Conservation (phyloP, 2,329 filamentous ascomycete genomes). For the Epichloe baconii region DNA sequence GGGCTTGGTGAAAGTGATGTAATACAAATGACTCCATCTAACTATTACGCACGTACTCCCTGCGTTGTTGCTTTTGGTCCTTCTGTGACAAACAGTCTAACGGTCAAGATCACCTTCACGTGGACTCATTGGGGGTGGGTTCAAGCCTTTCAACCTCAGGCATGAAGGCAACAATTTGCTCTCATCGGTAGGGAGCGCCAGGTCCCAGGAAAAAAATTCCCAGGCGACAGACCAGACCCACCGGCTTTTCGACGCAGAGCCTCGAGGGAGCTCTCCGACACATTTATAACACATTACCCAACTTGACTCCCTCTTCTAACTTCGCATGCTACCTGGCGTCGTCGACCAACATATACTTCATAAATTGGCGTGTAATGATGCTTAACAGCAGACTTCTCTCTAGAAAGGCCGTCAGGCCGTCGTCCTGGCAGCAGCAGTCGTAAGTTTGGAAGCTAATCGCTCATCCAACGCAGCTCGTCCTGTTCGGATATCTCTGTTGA, state of each 20-base stretch:
- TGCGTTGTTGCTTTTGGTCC: neutral
- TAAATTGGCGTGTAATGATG: constrained; percentile 32
- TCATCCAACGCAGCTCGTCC: neutral
- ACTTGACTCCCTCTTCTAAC: constrained; percentile 2
- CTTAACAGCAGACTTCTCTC: constrained; percentile 48
- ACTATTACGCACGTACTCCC: too few species aligned
- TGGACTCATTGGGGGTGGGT: constrained; percentile 7
- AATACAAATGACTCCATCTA: too few species aligned
- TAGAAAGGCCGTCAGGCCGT: constrained; percentile 42
- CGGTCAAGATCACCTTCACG: constrained; percentile 6
- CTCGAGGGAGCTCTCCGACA: constrained; percentile 8
- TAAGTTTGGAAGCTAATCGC: constrained; percentile 21
- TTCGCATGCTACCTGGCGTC: constrained; percentile 8
- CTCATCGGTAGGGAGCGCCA: neutral
- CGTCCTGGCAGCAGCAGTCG: constrained; percentile 38
- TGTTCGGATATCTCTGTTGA: neutral
- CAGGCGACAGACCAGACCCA: neutral
- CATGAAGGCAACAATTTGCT: neutral
- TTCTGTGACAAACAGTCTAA: neutral
- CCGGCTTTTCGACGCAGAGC: constrained; percentile 1
- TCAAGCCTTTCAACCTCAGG: neutral
- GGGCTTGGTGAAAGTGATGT: too few species aligned
- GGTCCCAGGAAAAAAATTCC: constrained; percentile 1
- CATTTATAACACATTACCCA: neutral
- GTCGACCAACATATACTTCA: constrained; percentile 14